Conservation (phyloP, 345 rosid genomes). For the Lumnitzera racemosa region DNA sequence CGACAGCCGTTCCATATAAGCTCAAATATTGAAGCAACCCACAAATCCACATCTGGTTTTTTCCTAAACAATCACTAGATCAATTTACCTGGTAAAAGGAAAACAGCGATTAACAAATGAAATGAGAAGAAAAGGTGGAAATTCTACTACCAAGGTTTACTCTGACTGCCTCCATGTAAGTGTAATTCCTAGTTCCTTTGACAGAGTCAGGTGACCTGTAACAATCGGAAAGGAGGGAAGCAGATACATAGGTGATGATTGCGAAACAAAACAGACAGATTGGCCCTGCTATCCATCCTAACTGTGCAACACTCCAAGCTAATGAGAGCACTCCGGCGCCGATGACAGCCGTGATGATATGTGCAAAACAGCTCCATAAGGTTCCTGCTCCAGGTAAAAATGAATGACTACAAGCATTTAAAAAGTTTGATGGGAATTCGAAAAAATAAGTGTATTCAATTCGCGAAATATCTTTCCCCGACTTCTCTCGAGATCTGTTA, state of each 20-base stretch:
- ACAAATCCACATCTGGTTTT: conserved; percentile 37
- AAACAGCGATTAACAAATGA: neutral
- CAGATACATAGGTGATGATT: conserved; percentile 29
- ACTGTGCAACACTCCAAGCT: conserved; percentile 54
- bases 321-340: conserved; percentile 44
- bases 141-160: conserved; percentile 28
- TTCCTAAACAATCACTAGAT: conserved; percentile 21
- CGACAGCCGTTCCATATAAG: conserved; percentile 38
- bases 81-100: neutral
- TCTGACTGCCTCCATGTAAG: conserved; percentile 38
- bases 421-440: too few species aligned
- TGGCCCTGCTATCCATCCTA: conserved; percentile 68
- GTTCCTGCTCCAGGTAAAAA: conserved; percentile 29
- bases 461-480: too few species aligned
- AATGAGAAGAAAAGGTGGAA: neutral
- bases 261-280: conserved; percentile 35
- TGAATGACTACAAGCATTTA: too few species aligned
- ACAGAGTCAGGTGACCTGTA: conserved; percentile 36
- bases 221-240: conserved; percentile 45
- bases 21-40: conserved; percentile 35
- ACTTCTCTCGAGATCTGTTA: too few species aligned
- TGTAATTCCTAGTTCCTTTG: conserved; percentile 28
- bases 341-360: conserved; percentile 41
- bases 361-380: conserved; percentile 32
- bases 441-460: too few species aligned